Conservation (phyloP, 176 grass and related monocot genomes). For the Chloris gayana region DNA sequence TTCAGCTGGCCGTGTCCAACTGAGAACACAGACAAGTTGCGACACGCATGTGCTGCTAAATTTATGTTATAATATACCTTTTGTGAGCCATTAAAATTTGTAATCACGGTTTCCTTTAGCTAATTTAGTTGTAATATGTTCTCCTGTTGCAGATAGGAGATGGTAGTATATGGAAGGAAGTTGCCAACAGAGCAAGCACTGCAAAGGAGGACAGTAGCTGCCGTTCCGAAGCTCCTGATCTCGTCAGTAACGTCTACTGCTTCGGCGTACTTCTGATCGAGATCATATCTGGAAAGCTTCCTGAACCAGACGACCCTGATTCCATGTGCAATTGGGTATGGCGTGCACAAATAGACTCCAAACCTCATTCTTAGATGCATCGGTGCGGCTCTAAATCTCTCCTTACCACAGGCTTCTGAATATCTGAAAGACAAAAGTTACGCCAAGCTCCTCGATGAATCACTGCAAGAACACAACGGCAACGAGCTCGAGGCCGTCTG, state of each 20-base stretch:
- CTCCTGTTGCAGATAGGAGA: constrained; percentile 62
- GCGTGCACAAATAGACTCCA: background rate
- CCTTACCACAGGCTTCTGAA: constrained; percentile 57
- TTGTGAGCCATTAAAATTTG: background rate
- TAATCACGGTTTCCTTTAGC: background rate
- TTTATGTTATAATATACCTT: background rate
- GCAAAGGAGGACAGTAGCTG: constrained; percentile 51
- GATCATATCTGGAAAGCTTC: constrained; percentile 73
- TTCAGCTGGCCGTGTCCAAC: background rate
- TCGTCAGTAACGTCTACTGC: constrained; percentile 60
- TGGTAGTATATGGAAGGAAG: constrained; percentile 74
- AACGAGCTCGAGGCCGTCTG: constrained; percentile 68
- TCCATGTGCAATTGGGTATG: constrained; percentile 71
- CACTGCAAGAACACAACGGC: constrained; percentile 51
- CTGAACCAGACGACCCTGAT: constrained; percentile 52
- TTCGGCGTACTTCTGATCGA: constrained; percentile 77
- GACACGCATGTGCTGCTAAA: background rate
- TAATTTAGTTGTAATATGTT: background rate
- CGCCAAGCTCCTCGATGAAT: constrained; percentile 56
- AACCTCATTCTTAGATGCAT: constrained; percentile 5
- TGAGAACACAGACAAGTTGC: background rate
- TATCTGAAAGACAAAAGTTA: constrained; percentile 62
- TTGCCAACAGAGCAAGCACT: constrained; percentile 53
- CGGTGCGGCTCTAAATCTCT: background rate
- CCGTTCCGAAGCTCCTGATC: constrained; percentile 49